Evolutionary conservation across 352 stramenopile species (phyloP).

Genomic region (Pythium insidiosum): DNA sequence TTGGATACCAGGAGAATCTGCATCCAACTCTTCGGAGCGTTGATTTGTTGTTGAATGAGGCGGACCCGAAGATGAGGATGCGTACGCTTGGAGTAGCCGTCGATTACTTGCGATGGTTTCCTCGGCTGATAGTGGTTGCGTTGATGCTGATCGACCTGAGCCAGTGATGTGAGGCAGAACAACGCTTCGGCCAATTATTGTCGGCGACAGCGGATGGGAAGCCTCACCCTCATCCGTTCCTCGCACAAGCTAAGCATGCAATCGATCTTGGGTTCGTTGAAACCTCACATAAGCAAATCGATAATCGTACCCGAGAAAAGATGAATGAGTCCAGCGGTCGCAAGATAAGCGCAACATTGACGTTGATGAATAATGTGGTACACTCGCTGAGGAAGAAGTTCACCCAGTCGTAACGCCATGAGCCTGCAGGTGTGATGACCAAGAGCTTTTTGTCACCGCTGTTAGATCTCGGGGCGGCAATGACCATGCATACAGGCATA

Average conservation of each 20-base stretch:
- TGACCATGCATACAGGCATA: background rate
- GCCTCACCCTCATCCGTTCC: slow-evolving; percentile 15
- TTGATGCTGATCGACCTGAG: too few species aligned
- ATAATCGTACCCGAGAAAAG: slow-evolving; percentile 26
- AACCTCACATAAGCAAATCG: background rate
- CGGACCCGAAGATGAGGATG: slow-evolving; percentile 1
- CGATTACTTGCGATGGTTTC: slow-evolving; percentile 18
- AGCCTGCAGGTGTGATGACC: slow-evolving; percentile 40
- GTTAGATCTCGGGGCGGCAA: background rate
- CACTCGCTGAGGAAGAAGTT: slow-evolving; percentile 40
- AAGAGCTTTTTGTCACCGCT: slow-evolving; percentile 22
- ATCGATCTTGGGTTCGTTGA: background rate
- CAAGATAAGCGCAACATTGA: slow-evolving; percentile 28
- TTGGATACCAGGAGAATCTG: too few species aligned
- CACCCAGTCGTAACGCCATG: slow-evolving; percentile 56
- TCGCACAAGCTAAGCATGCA: slow-evolving; percentile 14
- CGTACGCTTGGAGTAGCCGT: slow-evolving; percentile 17
- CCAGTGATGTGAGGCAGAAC: too few species aligned
- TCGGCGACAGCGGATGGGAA: too few species aligned
- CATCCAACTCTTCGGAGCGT: too few species aligned
- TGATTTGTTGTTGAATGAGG: too few species aligned
- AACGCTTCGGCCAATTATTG: too few species aligned
- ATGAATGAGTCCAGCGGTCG: slow-evolving; percentile 44
- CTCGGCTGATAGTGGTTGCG: slow-evolving; percentile 4
- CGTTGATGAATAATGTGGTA: slow-evolving; percentile 34